Evolutionary conservation across 1,284 basidiomycete genomes (phyloP).

Genomic region (Microbotryum lychnidis-dioicae): DNA sequence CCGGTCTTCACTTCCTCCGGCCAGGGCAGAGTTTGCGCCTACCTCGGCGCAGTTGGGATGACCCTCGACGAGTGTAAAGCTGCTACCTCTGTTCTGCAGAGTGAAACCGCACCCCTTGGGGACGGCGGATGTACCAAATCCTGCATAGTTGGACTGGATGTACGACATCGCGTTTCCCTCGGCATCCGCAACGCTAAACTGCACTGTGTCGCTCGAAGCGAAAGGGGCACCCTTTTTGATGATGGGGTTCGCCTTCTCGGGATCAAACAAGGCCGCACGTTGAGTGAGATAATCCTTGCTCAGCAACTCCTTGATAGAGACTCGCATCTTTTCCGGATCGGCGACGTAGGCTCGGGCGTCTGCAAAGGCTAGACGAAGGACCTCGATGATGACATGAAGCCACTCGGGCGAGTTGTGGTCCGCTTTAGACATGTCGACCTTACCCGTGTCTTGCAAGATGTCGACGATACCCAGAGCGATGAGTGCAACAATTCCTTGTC

Average conservation of each 20-base stretch:
- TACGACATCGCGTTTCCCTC: constrained; percentile 61
- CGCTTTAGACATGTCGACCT: constrained; percentile 62
- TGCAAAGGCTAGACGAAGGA: constrained; percentile 39
- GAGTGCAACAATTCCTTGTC: constrained; percentile 90
- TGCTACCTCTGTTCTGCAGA: constrained; percentile 82
- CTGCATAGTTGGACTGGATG: constrained; percentile 61
- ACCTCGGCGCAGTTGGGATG: constrained; percentile 75
- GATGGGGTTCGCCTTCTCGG: constrained; percentile 53
- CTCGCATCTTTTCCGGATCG: constrained; percentile 65
- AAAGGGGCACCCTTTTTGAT: constrained; percentile 71
- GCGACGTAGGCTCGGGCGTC: constrained; percentile 81
- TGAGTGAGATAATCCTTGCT: constrained; percentile 75
- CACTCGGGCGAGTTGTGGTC: constrained; percentile 84
- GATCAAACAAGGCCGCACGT: constrained; percentile 72
- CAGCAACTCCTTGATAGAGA: constrained; percentile 68
- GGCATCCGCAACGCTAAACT: constrained; percentile 56
- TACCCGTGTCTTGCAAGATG: constrained; percentile 64
- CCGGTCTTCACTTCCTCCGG: neutral
- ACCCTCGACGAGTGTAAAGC: constrained; percentile 67
- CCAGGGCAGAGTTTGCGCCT: neutral
- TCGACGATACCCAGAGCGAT: constrained; percentile 88
- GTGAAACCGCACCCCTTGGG: constrained; percentile 93
- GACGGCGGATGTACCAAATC: constrained; percentile 56
- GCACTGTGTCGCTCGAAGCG: constrained; percentile 78
- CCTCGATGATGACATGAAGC: constrained; percentile 50